Evolutionary conservation across 345 rosid genomes (phyloP).

Genomic region (Citrus cavaleriei): DNA sequence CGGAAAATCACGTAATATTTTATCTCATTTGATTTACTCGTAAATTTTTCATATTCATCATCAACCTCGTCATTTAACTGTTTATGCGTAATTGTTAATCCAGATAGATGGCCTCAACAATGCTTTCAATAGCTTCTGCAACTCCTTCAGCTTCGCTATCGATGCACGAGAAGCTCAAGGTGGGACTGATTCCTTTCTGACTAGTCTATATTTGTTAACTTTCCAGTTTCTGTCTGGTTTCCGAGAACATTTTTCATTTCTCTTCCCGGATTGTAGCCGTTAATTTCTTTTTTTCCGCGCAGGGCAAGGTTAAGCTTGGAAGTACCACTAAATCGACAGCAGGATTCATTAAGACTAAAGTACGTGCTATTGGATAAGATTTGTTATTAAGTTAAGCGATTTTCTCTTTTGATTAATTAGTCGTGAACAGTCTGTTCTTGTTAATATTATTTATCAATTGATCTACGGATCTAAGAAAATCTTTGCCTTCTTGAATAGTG

Average conservation of each 20-base stretch:
- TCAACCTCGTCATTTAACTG: background rate
- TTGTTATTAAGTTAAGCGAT: too few species aligned
- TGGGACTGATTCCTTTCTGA: conserved; percentile 12
- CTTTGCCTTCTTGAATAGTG: background rate
- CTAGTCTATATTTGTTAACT: background rate
- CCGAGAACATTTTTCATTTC: background rate
- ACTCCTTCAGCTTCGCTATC: conserved; percentile 45
- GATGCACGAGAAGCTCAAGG: conserved; percentile 56
- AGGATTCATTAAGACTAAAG: conserved; percentile 47
- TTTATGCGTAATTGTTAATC: background rate
- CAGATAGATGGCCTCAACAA: conserved; percentile 65
- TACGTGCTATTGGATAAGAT: conserved; percentile 15
- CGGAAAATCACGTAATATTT: background rate
- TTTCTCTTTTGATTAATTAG: background rate
- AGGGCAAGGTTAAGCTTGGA: conserved; percentile 67
- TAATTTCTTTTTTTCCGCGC: conserved; percentile 3
- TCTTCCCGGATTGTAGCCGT: background rate
- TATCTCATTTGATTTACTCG: background rate
- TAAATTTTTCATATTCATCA: too few species aligned
- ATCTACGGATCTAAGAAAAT: too few species aligned
- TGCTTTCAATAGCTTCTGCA: conserved; percentile 54
- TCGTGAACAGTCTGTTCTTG: background rate
- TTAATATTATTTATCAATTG: background rate
- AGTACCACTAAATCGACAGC: conserved; percentile 22
- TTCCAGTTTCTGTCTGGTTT: conserved; percentile 3